Conservation (phyloP, 495 filamentous ascomycete species). For the Penicillium nucicola region DNA sequence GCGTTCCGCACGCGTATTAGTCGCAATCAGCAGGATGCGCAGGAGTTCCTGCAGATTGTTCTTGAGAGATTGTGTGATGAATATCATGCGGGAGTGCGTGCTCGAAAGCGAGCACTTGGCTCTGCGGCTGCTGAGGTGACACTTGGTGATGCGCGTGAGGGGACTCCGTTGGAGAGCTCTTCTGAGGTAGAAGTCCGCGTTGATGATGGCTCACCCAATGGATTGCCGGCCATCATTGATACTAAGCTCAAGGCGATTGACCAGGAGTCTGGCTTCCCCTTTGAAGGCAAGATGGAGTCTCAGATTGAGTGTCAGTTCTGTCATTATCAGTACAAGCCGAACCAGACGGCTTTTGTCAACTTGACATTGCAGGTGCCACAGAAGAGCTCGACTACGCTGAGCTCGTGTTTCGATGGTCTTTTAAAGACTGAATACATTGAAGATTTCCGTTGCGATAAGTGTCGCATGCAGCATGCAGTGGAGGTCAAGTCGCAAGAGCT, state of each 20-base stretch:
- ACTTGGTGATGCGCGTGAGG: conserved; percentile 12
- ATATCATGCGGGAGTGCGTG: conserved; percentile 78
- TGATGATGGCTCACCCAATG: conserved; percentile 38
- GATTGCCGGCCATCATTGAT: conserved; percentile 41
- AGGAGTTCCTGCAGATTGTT: conserved; percentile 94
- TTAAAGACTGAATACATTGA: conserved; percentile 96
- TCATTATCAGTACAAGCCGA: conserved; percentile 81
- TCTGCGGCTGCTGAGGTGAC: conserved; percentile 14
- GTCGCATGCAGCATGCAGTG: conserved; percentile 78
- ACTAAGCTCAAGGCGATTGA: conserved; percentile 44
- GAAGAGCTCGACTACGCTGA: conserved; percentile 61
- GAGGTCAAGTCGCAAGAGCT: conserved; percentile 48
- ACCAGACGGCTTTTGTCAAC: conserved; percentile 81
- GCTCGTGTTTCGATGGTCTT: conserved; percentile 83
- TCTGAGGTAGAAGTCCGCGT: conserved; percentile 39
- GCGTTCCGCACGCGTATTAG: conserved; percentile 89
- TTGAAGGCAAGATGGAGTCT: conserved; percentile 83
- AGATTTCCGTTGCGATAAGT: conserved; percentile 92
- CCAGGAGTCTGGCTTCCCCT: conserved; percentile 72
- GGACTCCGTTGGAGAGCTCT: conserved; percentile 18
- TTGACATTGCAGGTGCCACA: conserved; percentile 91
- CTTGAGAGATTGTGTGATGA: conserved; percentile 90
- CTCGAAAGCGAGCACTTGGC: conserved; percentile 46
- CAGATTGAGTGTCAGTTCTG: conserved; percentile 92
- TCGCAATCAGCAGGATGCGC: conserved; percentile 95